Conservation (phyloP, 768 basidiomycete species). For the Phlebiopsis gigantea region DNA sequence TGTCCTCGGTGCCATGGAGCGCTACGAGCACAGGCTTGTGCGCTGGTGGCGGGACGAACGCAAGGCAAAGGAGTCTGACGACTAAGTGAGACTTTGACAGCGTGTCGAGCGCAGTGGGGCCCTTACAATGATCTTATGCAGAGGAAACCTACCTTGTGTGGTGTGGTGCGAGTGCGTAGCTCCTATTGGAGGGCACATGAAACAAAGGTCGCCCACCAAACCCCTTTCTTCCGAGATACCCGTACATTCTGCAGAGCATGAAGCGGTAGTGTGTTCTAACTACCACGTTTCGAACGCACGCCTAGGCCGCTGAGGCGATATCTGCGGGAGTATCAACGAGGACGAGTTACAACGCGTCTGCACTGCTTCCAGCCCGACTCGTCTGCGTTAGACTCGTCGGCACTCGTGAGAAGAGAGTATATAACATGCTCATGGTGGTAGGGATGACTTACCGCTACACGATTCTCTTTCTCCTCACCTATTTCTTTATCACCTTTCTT, state of each 20-base stretch:
- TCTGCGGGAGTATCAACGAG: background rate
- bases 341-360: background rate
- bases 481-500: background rate
- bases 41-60: slow-evolving; percentile 38
- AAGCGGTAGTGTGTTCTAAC: no score
- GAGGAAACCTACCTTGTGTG: no score
- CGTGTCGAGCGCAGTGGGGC: no score
- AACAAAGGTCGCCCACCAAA: no score
- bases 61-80: slow-evolving; percentile 11
- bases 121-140: no score
- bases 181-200: no score
- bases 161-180: no score
- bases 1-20: slow-evolving; percentile 52
- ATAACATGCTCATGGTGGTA: background rate
- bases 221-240: no score
- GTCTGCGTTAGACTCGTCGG: background rate
- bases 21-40: slow-evolving; percentile 58
- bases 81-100: background rate
- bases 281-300: background rate
- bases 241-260: no score
- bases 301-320: background rate
- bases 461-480: background rate
- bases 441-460: background rate
- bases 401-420: background rate
- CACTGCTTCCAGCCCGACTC: background rate